These are phyloP conservation scores for Lactarius vividus DNA, from an alignment of 768 basidiomycete species.

Conservation along the genomic window DNA sequence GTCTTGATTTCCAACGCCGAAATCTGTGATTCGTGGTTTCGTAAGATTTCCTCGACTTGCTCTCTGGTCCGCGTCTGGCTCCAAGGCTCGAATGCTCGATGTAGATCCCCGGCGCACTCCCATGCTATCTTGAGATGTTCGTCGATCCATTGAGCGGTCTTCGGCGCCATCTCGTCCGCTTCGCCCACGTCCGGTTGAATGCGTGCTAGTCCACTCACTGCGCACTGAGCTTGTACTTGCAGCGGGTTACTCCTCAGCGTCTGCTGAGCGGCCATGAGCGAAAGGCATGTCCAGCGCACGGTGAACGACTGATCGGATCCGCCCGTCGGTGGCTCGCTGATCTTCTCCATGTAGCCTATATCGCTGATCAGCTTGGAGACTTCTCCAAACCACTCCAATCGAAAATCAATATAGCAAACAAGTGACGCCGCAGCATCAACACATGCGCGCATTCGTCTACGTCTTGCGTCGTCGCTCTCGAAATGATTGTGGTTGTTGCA, in stretches of 20 bases:
- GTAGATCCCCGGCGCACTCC: neutral
- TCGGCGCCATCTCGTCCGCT: neutral
- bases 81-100: conserved; percentile 8
- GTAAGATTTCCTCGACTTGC: neutral
- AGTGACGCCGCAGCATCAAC: conserved; percentile 1
- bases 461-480: neutral
- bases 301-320: neutral
- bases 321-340: neutral
- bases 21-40: neutral
- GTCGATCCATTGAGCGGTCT: neutral
- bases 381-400: neutral
- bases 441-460: neutral
- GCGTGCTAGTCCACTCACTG: neutral
- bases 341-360: neutral
- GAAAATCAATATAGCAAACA: neutral
- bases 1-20: neutral
- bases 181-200: neutral
- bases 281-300: conserved; percentile 7
- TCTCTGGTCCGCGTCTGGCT: neutral
- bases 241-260: neutral
- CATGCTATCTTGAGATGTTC: neutral
- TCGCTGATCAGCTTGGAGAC: neutral
- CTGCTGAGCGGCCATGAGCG: neutral
- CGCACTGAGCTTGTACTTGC: neutral
- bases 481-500: neutral